Evolutionary conservation across 345 rosid species (phyloP).

Genomic region (Syzygium oleosum): DNA sequence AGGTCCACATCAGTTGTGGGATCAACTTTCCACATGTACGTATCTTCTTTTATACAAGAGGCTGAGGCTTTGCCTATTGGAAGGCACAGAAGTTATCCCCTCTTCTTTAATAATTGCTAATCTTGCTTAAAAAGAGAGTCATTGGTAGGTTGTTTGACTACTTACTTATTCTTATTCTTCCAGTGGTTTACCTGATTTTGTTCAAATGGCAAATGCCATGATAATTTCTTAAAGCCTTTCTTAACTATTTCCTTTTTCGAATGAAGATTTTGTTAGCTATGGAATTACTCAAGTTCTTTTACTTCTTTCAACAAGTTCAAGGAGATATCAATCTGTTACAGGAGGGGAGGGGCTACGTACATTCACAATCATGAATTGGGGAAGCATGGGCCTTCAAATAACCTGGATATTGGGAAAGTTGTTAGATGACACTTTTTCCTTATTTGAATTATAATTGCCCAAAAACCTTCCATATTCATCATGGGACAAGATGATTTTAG

Average conservation of each 20-base stretch:
- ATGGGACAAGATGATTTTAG: background rate
- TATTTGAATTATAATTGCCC: background rate
- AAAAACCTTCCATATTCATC: background rate
- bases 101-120: background rate
- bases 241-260: background rate
- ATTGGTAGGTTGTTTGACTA: background rate
- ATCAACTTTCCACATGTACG: constrained; percentile 73
- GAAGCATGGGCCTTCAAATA: background rate
- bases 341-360: background rate
- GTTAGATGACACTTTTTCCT: background rate
- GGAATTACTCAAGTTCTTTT: background rate
- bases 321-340: background rate
- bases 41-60: background rate
- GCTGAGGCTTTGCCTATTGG: background rate
- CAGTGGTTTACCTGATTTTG: background rate
- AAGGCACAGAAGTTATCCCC: background rate
- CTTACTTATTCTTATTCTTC: background rate
- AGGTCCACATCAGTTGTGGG: constrained; percentile 61
- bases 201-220: background rate
- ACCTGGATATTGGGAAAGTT: background rate
- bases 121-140: background rate
- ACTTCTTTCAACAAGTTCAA: background rate
- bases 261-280: background rate
- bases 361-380: background rate
- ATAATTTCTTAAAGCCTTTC: background rate